Base-by-base conservation (phyloP, 2,329 filamentous ascomycete species). In the Ceratocystis variospora region DNA sequence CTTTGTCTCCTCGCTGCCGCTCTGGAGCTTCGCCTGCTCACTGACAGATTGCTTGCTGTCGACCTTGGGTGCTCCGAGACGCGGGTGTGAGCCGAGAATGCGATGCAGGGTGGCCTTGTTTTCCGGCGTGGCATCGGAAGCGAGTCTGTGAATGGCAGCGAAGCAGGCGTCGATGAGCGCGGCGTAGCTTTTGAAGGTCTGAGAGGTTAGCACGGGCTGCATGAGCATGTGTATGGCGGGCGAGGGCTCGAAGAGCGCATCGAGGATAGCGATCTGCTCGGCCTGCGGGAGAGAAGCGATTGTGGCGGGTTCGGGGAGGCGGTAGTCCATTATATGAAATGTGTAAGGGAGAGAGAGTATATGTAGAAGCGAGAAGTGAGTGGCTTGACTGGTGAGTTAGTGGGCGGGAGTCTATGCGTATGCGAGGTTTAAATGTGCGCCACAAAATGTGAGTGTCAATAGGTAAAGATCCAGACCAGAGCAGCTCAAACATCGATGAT, bases 191-290 rank as follows among this genome's bases (percentile, higher is more conserved):
- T 77, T 71, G 74, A 90, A 92, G 1, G 78, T 74, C 8, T 71
- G 71, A 1, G 74, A 71, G 50, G 78, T 79, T n/a, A 95, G 78
- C 1, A 87, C 77, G 1, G 88, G 88, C 5, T 89, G 74, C 17
- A 88, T 83, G 15, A 94, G 80, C 12, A 81, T 79, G 74, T 93
- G 90, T 0, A 96, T 83, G 63, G 86, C 83, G 0, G 82, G 78
- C 65, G 87, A 91, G 17, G 89, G 89, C 74, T 96, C 92, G 75
- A 96, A 96, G 68, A 96, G 85, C 2, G 86, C 80, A 76, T 95
- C 89, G 62, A 96, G 82, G 62, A 86, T 78, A 3, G 75, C 72
- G 46, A 79, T 79, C 66, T 88, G 81, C 22, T 81, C 77, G 33
- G 78, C 71, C 37, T 83, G 79, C 19, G 84, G 73, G 62, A 87